Percentiles rank a stretch among this genome's conserved stretches.
phyloP scores from a whole-genome alignment of 2,329 filamentous ascomycete species.

The Ceratocystiopsis minuta region DNA sequence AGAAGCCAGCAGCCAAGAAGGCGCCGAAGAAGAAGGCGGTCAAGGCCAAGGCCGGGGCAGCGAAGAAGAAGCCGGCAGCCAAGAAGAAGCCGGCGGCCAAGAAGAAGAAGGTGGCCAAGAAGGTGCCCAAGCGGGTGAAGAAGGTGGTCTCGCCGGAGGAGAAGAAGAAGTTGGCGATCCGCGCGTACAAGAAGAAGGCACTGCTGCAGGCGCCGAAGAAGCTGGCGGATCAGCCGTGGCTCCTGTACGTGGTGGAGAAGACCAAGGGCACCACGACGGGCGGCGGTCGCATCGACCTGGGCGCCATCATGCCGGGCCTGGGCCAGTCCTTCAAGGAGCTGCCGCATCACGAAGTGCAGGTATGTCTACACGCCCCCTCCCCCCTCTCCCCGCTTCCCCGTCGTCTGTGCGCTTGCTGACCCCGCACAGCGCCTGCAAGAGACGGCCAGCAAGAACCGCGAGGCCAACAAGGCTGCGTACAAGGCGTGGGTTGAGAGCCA shows the following conservation, averaged over 20 bases:
- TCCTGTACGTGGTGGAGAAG: slow-evolving; percentile 18
- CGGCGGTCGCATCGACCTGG: slow-evolving; percentile 3
- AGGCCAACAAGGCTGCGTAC: slow-evolving; percentile 20
- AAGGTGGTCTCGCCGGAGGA: slow-evolving; percentile 13
- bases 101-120: not conserved
- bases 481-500: slow-evolving; percentile 31
- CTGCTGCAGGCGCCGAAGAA: slow-evolving; percentile 22
- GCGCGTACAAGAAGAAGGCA: slow-evolving; percentile 22
- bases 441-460: slow-evolving; percentile 21
- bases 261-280: slow-evolving; percentile 11
- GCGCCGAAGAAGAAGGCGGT: too few relatives aligned
- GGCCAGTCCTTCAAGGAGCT: slow-evolving; percentile 21
- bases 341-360: slow-evolving; percentile 23
- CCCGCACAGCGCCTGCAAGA: slow-evolving; percentile 20
- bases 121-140: too few relatives aligned
- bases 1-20: slow-evolving; percentile 4
- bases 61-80: slow-evolving; percentile 5
- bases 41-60: not conserved
- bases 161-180: slow-evolving; percentile 16
- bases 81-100: slow-evolving; percentile 12
- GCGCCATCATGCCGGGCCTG: slow-evolving; percentile 13
- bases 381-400: not conserved
- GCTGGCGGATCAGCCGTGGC: slow-evolving; percentile 19
- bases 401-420: not conserved
- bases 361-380: slow-evolving; percentile 13